Conservation (phyloP, 495 filamentous ascomycete genomes). For the Tuber microsphaerosporum region DNA sequence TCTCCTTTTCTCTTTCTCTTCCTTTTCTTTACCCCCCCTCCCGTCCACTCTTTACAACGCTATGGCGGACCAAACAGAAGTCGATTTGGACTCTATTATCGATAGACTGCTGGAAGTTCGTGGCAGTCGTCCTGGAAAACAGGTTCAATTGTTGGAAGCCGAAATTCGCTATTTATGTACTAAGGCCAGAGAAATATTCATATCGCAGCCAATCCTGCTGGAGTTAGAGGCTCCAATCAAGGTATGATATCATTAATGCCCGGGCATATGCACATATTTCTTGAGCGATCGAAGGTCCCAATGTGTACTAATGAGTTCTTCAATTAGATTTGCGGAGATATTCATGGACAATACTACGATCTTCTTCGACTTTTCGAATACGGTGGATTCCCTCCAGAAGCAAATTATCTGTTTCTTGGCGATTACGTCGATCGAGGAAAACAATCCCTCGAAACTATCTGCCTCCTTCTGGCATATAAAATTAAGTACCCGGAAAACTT, state of each 20-base stretch:
- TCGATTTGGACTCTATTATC: constrained; percentile 99
- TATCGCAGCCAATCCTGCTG: constrained; percentile 94
- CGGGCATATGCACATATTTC: constrained; percentile 9
- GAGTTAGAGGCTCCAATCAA: constrained; percentile 98
- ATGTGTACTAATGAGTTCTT: constrained; percentile 5
- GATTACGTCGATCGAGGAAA: constrained; percentile 99
- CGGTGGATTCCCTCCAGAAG: constrained; percentile 95
- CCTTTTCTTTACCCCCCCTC: constrained; percentile 13
- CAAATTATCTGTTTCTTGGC: constrained; percentile 98
- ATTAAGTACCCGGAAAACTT: constrained; percentile 99
- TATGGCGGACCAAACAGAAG: constrained; percentile 96
- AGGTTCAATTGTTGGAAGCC: constrained; percentile 91
- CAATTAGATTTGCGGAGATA: constrained; percentile 94
- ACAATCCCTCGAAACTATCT: constrained; percentile 99
- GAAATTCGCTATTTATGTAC: constrained; percentile 98
- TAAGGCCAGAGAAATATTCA: constrained; percentile 98
- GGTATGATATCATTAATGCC: constrained; percentile 51
- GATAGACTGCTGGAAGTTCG: constrained; percentile 95
- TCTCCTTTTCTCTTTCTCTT: constrained; percentile 31
- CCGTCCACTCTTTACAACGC: constrained; percentile 30
- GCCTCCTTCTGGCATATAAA: constrained; percentile 95
- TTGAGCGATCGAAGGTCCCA: not conserved
- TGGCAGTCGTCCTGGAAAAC: constrained; percentile 95
- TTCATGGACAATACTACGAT: constrained; percentile 99
- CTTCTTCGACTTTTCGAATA: constrained; percentile 96